Evolutionary conservation across 352 stramenopile species (phyloP), one percentile per base, ranked within the genome.

Genomic region (Bremia lactucae): DNA sequence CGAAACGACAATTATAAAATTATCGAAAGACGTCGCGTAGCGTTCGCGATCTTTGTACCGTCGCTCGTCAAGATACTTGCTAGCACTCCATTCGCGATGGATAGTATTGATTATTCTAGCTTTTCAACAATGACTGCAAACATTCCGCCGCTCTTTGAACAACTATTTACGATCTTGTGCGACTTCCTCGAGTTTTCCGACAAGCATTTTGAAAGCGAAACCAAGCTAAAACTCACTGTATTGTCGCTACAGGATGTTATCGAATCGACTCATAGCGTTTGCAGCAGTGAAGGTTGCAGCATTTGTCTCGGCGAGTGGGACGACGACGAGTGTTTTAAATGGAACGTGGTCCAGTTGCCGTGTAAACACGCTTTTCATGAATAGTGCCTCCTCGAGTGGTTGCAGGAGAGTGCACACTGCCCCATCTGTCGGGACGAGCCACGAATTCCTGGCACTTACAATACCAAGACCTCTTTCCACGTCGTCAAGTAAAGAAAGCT

Each of bases 331-430:
- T 91, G 76, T 55, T 60, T 42, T 36, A 70, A 59, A 38, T 84
- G 89, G 68, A 85, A 86, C 43, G 75, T 87, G 33, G 80, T 92
- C 18, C 84, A 87, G 55, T 50, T 92, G 31, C 80, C 80, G 29
- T 92, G 80, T 42, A 42, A 82, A 33, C 80, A 92, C 57, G 75
- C 68, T 14, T 92, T 89, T 60, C 80, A 92, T 61, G 80, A 92
- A 42, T 76, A 89, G 18, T 92, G 80, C 39, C 57, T 92, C 38
- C 81, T 92, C 47, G 77, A 87, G 46, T 92, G 80, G 80, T 57
- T 92, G 39, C 73, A 87, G 18, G 69, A 68, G 46, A 89, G 73
- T 59, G 72, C 68, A 1, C 77, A 89, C 42, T 92, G 80, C 49
- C 80, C 80, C 35, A 87, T 92, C 66, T 92, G 80, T 35, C 74